Evolutionary conservation across 805 yeast genomes (phyloP).

Genomic region (Candida lessepsii): DNA sequence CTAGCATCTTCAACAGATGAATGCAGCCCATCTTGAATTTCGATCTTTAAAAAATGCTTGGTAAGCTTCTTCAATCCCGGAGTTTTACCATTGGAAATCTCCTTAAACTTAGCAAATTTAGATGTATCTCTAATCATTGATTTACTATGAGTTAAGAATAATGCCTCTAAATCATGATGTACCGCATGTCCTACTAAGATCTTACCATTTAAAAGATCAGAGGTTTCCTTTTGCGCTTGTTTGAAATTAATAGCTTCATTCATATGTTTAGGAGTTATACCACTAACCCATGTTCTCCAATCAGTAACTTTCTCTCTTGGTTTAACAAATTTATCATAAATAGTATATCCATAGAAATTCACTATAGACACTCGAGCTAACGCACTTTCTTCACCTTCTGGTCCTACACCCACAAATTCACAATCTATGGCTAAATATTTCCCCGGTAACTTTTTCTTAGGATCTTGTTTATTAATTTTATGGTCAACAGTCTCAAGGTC

Average conservation of each 20-base stretch:
- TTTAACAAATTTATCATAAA: conserved; percentile 71
- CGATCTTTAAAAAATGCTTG: conserved; percentile 51
- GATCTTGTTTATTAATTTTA: neutral
- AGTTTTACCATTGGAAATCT: conserved; percentile 61
- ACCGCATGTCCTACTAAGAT: conserved; percentile 84
- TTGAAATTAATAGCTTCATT: conserved; percentile 61
- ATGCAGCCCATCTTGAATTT: conserved; percentile 74
- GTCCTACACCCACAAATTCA: conserved; percentile 91
- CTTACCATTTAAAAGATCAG: conserved; percentile 51
- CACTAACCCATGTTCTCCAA: conserved; percentile 93
- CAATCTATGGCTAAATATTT: conserved; percentile 83
- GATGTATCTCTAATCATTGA: conserved; percentile 72
- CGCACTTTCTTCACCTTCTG: conserved; percentile 64
- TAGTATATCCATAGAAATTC: conserved; percentile 70
- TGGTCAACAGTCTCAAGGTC: conserved; percentile 1
- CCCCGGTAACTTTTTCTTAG: conserved; percentile 52
- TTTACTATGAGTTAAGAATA: conserved; percentile 67
- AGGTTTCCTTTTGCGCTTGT: conserved; percentile 60
- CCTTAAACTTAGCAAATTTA: conserved; percentile 54
- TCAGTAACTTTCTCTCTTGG: conserved; percentile 79
- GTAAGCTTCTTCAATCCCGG: conserved; percentile 72
- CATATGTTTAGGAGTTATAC: conserved; percentile 73
- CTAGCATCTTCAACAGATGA: conserved; percentile 90
- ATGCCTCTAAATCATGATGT: conserved; percentile 70
- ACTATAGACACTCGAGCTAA: conserved; percentile 87